Evolutionary conservation across 441 rosid species (phyloP).

Genomic region (Jatropha multifida): DNA sequence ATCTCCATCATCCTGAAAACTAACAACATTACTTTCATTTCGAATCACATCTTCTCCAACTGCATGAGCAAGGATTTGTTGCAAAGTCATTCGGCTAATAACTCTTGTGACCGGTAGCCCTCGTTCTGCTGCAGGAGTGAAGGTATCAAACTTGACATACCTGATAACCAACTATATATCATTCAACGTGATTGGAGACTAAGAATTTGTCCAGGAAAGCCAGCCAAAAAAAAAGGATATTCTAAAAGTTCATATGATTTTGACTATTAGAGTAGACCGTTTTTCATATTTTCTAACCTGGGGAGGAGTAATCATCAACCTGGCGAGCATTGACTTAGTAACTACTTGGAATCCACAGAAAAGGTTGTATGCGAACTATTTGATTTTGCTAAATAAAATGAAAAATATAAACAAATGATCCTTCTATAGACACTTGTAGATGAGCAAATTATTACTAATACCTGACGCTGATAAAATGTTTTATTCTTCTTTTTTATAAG

Average conservation of each 20-base stretch:
- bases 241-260: not conserved
- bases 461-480: no score
- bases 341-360: not conserved
- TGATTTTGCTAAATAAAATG: not conserved
- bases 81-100: constrained; percentile 87
- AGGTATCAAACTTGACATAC: constrained; percentile 90
- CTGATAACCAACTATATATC: constrained; percentile 43
- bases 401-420: not conserved
- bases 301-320: not conserved
- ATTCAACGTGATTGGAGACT: constrained; percentile 22
- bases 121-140: constrained; percentile 83
- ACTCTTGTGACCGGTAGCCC: constrained; percentile 94
- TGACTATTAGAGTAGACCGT: not conserved
- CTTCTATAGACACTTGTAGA: no score
- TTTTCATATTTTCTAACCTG: not conserved
- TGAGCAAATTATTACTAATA: no score
- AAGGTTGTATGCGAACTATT: not conserved
- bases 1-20: constrained; percentile 73
- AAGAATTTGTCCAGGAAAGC: not conserved
- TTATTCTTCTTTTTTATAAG: not conserved
- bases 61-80: constrained; percentile 70
- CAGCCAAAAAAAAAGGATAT: not conserved
- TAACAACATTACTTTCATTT: constrained; percentile 79
- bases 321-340: not conserved
- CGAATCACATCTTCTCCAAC: constrained; percentile 77